phyloP scores from a whole-genome alignment of 108 stramenopile genomes.

The Nitzschia palea region DNA sequence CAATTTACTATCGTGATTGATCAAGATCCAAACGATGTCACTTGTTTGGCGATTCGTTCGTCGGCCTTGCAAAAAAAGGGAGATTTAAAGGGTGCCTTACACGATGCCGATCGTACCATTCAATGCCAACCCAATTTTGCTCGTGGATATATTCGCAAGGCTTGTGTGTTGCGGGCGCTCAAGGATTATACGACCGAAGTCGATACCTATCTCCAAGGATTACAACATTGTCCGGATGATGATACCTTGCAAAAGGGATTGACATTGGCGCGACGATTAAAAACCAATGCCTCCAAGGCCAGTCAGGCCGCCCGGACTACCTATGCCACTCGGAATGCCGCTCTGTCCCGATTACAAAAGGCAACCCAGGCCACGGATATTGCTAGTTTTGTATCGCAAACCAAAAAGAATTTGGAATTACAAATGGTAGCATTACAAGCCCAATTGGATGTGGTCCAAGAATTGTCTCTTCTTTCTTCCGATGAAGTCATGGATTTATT shows the following conservation, averaged over 20 bases:
- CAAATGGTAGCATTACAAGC: slow-evolving; percentile 31
- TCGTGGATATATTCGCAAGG: slow-evolving; percentile 30
- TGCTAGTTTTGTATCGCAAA: slow-evolving; percentile 16
- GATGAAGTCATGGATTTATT: slow-evolving; percentile 27
- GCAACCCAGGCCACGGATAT: slow-evolving; percentile 11
- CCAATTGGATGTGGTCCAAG: slow-evolving; percentile 26
- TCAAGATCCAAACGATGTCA: slow-evolving; percentile 9
- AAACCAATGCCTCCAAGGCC: slow-evolving; percentile 15
- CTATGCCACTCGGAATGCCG: slow-evolving; percentile 9
- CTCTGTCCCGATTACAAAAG: not conserved
- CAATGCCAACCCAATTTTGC: slow-evolving; percentile 19
- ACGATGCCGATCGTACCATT: slow-evolving; percentile 33
- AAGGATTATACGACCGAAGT: slow-evolving; percentile 31
- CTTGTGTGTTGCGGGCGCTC: slow-evolving; percentile 18
- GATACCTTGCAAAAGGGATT: slow-evolving; percentile 23
- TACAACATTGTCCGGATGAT: slow-evolving; percentile 23
- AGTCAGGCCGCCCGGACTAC: slow-evolving; percentile 14
- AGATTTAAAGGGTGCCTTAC: slow-evolving; percentile 17
- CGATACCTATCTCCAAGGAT: slow-evolving; percentile 28
- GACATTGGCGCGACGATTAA: slow-evolving; percentile 12
- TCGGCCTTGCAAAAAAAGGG: slow-evolving; percentile 23
- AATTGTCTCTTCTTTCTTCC: slow-evolving; percentile 6
- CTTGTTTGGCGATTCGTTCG: slow-evolving; percentile 29
- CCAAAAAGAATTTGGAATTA: slow-evolving; percentile 29
- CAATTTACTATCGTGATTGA: slow-evolving; percentile 9